Percentiles rank a stretch among this genome's conserved stretches.
Conservation (phyloP, 768 basidiomycete species). For the Chalciporus piperatus region DNA sequence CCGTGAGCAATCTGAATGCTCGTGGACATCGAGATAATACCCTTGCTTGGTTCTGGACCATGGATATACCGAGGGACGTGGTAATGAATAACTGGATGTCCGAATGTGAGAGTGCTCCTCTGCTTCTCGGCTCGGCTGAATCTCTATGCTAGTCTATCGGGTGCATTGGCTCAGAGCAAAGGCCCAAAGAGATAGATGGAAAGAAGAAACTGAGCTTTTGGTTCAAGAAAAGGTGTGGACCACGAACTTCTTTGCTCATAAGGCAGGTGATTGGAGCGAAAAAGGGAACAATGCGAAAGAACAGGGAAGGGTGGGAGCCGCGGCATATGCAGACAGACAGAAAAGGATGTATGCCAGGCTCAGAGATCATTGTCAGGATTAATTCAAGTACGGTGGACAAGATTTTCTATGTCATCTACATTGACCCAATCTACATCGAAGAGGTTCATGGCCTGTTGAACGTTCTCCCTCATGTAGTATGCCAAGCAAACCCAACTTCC, state of each 20-base stretch:
- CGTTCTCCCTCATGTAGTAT: too few species aligned
- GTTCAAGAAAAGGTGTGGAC: not conserved
- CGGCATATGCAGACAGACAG: too few species aligned
- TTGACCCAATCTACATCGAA: too few species aligned
- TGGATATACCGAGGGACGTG: conserved; percentile 1
- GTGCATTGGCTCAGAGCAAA: conserved; percentile 7
- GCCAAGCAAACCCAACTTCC: too few species aligned
- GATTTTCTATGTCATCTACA: too few species aligned
- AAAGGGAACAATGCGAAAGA: too few species aligned
- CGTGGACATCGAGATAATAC: not conserved
- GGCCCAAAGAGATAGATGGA: not conserved
- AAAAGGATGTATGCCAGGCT: too few species aligned
- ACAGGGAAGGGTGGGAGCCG: too few species aligned
- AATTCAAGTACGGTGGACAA: too few species aligned
- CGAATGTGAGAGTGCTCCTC: not conserved
- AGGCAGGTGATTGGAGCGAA: too few species aligned
- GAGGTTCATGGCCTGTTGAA: too few species aligned
- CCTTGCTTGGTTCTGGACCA: conserved; percentile 10
- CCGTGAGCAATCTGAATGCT: conserved; percentile 4
- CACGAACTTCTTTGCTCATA: not conserved
- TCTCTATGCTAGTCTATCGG: not conserved
- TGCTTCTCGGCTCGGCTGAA: not conserved
- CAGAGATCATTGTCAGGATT: too few species aligned
- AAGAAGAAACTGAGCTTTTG: not conserved
- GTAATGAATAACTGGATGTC: conserved; percentile 5